Evolutionary conservation across 257 asterid genomes (phyloP), one percentile per base, ranked within the genome.

Genomic region (Prunella vulgaris): DNA sequence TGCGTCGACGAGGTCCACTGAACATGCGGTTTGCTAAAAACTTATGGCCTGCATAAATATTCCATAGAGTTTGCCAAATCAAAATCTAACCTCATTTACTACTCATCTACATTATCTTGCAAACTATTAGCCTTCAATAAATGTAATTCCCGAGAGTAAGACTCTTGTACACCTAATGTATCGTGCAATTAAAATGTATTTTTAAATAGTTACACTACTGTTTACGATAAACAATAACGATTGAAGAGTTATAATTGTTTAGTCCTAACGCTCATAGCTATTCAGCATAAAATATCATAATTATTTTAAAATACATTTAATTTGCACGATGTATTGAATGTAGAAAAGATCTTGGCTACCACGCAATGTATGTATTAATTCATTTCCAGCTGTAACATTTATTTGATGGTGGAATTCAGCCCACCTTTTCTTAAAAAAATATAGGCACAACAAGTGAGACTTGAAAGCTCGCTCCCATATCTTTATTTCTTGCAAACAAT

Each of bases 401-500:
- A 35, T 14, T 56, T 30, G 60, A 57, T 68, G 52, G 27, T 49
- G 54, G 53, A 73, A 33, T 1, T 32, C 35, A 54, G 13, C 32
- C 60, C 62, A 56, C 18, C 18, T 12, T 60, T 73, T 65, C 44
- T 27, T 28, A 10, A 37, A 65, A 1, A 54, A 44, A 58, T 54
- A 53, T 20, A 54, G 48, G 66, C 72, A 73, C 54, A 27, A 28
- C 61, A 42, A 64, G 42, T 40, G 71, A 15, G 2, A 20, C 5
- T 59, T 51, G 21, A 59, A 67, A 59, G 70, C 69, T 35, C 65
- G 70, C 69, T 35, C 65, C 74, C 79, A 68, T 38, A 22, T 66
- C 52, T 56, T 56, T 12, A 56, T 65, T 40, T 21, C 61, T 40
- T 64, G 38, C 30, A 21, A 33, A 52, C 33, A 2, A n/a, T 37